Conservation (phyloP, 2,329 filamentous ascomycete species). For the Aspergillus viridinutans region DNA sequence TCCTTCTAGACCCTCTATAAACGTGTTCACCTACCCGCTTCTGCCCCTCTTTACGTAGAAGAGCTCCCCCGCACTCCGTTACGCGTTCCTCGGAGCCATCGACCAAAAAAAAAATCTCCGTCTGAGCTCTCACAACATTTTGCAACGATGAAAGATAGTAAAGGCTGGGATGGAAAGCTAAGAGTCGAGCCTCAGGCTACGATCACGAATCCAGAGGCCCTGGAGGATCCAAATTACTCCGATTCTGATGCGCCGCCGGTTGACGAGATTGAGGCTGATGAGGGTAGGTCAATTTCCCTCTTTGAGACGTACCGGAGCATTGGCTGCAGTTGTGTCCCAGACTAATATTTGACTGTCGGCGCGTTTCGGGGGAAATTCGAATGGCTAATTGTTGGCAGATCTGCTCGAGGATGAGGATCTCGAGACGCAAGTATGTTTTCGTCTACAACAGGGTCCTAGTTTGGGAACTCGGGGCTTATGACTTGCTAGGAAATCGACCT, state of each 20-base stretch:
- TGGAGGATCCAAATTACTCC: constrained; percentile 82
- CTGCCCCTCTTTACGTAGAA: constrained; percentile 1
- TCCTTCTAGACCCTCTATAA: neutral
- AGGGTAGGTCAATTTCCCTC: constrained; percentile 51
- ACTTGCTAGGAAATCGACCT: constrained; percentile 70
- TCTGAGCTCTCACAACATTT: neutral
- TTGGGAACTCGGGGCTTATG: constrained; percentile 11
- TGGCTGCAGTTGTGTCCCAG: neutral
- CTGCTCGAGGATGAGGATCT: constrained; percentile 56
- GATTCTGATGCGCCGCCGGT: constrained; percentile 64
- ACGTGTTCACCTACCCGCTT: neutral
- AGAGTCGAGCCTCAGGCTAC: constrained; percentile 63
- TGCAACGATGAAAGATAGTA: constrained; percentile 37
- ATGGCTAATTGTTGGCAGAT: constrained; percentile 39
- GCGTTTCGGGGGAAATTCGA: neutral
- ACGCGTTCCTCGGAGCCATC: constrained; percentile 9
- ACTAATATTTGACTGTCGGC: neutral
- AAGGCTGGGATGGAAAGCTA: constrained; percentile 46
- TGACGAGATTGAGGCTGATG: constrained; percentile 75
- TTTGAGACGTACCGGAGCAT: neutral
- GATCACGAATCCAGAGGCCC: constrained; percentile 72
- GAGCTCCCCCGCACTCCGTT: constrained; percentile 24
- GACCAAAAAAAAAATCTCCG: neutral
- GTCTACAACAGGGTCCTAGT: neutral
- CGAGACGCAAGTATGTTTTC: constrained; percentile 46